Conservation (phyloP, 192 early-diverging fungal genomes). For the Phycomyces nitens region DNA sequence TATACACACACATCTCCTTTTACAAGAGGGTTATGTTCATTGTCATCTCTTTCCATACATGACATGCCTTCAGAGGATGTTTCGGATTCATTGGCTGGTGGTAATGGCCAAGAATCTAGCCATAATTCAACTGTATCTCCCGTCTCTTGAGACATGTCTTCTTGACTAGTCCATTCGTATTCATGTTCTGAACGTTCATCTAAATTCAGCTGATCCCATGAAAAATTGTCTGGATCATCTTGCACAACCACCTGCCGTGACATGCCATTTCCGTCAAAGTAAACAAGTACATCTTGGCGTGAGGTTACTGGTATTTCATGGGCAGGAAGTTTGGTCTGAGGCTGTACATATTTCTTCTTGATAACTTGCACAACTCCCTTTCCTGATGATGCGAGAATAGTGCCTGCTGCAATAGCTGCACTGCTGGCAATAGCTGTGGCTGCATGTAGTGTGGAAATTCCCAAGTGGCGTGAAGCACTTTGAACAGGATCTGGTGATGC, state of each 20-base stretch:
- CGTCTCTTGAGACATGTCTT: too few relatives aligned
- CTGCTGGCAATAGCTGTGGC: not conserved
- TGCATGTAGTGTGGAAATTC: too few relatives aligned
- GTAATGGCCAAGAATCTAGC: too few relatives aligned
- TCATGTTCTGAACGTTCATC: constrained; percentile 3
- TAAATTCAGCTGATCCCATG: not conserved
- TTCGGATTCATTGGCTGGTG: too few relatives aligned
- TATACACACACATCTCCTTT: too few relatives aligned
- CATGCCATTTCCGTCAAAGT: not conserved
- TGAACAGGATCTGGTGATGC: too few relatives aligned
- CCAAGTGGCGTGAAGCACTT: too few relatives aligned
- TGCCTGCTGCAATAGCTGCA: constrained; percentile 2
- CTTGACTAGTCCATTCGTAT: not conserved
- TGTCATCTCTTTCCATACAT: too few relatives aligned
- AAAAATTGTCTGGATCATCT: too few relatives aligned
- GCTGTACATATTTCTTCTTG: not conserved
- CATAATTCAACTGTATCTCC: too few relatives aligned
- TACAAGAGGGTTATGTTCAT: too few relatives aligned
- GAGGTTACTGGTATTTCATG: not conserved
- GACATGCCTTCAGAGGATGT: too few relatives aligned
- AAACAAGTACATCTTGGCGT: not conserved
- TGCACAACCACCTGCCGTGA: not conserved
- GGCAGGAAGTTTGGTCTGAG: not conserved
- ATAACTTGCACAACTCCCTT: not conserved
- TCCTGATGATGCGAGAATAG: not conserved